Percentiles rank a stretch among this genome's conserved stretches.
Conservation (phyloP, 2,329 filamentous ascomycete species). For the Alternaria atra region DNA sequence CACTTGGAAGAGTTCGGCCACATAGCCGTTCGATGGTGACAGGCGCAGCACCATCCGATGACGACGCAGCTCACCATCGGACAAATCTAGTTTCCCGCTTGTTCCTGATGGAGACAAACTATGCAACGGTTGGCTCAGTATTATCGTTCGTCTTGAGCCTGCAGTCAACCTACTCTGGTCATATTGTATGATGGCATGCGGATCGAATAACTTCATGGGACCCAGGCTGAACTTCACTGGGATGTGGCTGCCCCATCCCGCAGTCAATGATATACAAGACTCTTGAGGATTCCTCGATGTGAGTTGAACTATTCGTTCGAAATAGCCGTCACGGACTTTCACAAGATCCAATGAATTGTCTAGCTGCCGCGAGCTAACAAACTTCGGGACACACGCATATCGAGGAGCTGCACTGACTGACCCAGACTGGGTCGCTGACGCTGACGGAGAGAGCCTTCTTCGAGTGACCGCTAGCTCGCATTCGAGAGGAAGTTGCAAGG, state of each 20-base stretch:
- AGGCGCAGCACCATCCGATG: conserved; percentile 47
- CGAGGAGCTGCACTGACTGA: conserved; percentile 32
- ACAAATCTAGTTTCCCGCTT: conserved; percentile 41
- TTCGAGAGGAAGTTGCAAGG: conserved; percentile 45
- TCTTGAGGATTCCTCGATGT: conserved; percentile 29
- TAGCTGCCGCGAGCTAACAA: conserved; percentile 38
- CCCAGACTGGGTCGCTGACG: conserved; percentile 39
- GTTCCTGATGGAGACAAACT: conserved; percentile 35
- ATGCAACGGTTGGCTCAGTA: conserved; percentile 30
- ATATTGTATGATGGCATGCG: conserved; percentile 41
- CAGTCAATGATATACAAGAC: conserved; percentile 39
- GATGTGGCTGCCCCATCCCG: conserved; percentile 50
- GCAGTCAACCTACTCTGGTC: conserved; percentile 40
- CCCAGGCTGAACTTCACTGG: conserved; percentile 39
- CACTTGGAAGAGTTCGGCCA: conserved; percentile 45
- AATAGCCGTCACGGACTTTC: conserved; percentile 44
- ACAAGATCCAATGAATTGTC: conserved; percentile 38
- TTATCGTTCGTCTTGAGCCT: conserved; percentile 46
- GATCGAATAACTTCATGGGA: conserved; percentile 45
- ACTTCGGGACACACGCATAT: conserved; percentile 48
- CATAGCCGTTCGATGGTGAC: conserved; percentile 37
- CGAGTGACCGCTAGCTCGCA: conserved; percentile 49
- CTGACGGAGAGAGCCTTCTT: conserved; percentile 44
- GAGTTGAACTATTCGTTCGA: conserved; percentile 45
- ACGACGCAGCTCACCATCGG: conserved; percentile 42